These are phyloP conservation scores for Penicillium cinerascens DNA, from an alignment of 495 filamentous ascomycete genomes.

Conservation along the genomic window DNA sequence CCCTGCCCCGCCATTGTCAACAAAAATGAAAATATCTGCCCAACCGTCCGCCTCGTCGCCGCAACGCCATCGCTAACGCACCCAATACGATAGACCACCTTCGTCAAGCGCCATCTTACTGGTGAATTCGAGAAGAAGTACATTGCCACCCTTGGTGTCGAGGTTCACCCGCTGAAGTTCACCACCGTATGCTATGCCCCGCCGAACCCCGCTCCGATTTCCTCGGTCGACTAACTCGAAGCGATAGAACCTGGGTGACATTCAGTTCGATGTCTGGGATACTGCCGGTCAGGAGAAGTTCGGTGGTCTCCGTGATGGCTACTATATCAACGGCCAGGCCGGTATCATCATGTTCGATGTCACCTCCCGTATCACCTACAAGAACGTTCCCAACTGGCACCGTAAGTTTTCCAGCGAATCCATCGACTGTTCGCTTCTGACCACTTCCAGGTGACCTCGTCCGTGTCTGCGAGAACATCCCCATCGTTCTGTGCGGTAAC, in stretches of 20 bases:
- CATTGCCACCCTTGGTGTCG: slow-evolving; percentile 98
- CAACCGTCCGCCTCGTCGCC: slow-evolving; percentile 19
- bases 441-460: slow-evolving; percentile 81
- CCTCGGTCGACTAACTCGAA: slow-evolving; percentile 38
- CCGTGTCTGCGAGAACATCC: slow-evolving; percentile 99
- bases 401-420: slow-evolving; percentile 58
- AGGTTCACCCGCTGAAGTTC: slow-evolving; percentile 94
- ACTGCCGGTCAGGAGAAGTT: slow-evolving; percentile 99
- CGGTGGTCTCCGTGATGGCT: slow-evolving; percentile 97
- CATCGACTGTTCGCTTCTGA: slow-evolving; percentile 6
- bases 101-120: slow-evolving; percentile 99
- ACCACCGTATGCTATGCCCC: slow-evolving; percentile 82
- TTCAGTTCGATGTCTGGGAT: slow-evolving; percentile 99
- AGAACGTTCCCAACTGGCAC: slow-evolving; percentile 99
- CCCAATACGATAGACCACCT: slow-evolving; percentile 75
- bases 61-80: slow-evolving; percentile 27
- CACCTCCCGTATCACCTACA: slow-evolving; percentile 99
- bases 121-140: slow-evolving; percentile 99
- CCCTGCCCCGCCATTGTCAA: slow-evolving; percentile 31
- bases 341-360: slow-evolving; percentile 99
- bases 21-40: slow-evolving; percentile 30
- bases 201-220: slow-evolving; percentile 32
- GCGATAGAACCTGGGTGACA: slow-evolving; percentile 81
- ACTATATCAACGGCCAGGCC: slow-evolving; percentile 99
- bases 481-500: slow-evolving; percentile 97